These are phyloP conservation scores for Secale cereale DNA, from an alignment of 176 grass and related monocot genomes.

Conservation along the genomic window DNA sequence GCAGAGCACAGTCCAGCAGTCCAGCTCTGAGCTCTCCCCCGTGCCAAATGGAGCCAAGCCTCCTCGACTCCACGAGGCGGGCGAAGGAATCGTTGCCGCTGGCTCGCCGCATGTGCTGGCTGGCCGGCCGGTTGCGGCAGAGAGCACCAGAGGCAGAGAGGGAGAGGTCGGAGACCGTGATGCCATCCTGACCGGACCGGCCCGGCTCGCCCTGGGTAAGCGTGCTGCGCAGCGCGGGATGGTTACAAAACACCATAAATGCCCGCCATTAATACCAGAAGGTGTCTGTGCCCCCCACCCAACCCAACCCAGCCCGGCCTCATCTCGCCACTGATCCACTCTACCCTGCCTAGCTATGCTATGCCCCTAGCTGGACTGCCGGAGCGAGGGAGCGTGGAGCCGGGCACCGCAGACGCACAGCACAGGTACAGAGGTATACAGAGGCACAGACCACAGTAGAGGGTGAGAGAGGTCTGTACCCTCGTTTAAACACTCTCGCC, in stretches of 20 bases:
- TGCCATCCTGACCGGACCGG: no score
- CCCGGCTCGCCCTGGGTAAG: no score
- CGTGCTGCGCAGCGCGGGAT: not conserved
- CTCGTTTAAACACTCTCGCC: constrained; percentile 41
- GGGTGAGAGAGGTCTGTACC: not conserved
- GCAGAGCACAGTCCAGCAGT: no score
- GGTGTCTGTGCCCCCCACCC: constrained; percentile 27
- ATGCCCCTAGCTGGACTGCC: not conserved
- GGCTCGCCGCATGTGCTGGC: no score
- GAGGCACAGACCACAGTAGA: not conserved
- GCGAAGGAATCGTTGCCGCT: no score
- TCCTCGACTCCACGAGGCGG: not conserved
- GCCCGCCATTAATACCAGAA: constrained; percentile 56
- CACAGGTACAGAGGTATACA: not conserved
- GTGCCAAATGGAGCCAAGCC: not conserved
- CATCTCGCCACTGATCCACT: not conserved
- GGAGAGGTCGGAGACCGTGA: not conserved
- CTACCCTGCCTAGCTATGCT: not conserved
- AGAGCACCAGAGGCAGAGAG: no score
- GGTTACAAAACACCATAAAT: constrained; percentile 71
- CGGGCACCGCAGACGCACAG: not conserved
- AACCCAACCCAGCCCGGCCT: not conserved
- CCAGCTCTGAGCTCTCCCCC: not conserved
- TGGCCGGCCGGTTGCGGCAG: not conserved
- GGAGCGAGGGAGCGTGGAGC: not conserved